Evolutionary conservation across 2,329 filamentous ascomycete species (phyloP).

Genomic region (Xylaria sp.): DNA sequence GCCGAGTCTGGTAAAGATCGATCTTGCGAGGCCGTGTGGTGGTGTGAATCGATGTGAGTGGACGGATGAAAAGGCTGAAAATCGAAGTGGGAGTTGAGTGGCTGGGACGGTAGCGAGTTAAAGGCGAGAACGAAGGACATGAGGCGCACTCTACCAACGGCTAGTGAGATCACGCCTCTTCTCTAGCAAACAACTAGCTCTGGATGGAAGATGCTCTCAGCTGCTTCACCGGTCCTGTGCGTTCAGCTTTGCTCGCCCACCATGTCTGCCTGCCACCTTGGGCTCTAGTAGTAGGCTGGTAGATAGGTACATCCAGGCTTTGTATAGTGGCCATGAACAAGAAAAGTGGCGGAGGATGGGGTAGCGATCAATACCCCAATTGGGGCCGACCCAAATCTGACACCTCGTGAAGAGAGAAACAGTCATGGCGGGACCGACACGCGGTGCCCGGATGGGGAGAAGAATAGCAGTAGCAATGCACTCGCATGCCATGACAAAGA

Average conservation of each 20-base stretch:
- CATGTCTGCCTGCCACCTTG: background rate
- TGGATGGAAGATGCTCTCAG: background rate
- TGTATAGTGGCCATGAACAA: background rate
- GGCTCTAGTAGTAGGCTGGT: too few species aligned
- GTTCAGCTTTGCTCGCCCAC: background rate
- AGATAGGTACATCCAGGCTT: too few species aligned
- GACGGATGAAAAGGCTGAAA: background rate
- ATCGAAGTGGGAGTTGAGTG: background rate
- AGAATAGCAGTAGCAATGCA: background rate
- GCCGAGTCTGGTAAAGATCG: background rate
- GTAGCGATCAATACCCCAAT: background rate
- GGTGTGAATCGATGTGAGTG: background rate
- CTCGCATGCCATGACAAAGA: background rate
- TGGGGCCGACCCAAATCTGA: background rate
- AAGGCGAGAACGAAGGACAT: background rate
- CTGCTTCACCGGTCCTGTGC: background rate
- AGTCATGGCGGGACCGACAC: background rate
- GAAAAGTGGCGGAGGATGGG: background rate
- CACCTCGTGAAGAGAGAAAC: background rate
- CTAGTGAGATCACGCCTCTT: background rate
- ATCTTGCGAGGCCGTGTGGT: background rate
- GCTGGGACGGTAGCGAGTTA: background rate
- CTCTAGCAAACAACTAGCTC: background rate
- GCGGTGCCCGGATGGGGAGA: background rate
- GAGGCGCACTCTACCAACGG: background rate